phyloP scores from a whole-genome alignment of 2,329 filamentous ascomycete species.

The Fusarium sp. region DNA sequence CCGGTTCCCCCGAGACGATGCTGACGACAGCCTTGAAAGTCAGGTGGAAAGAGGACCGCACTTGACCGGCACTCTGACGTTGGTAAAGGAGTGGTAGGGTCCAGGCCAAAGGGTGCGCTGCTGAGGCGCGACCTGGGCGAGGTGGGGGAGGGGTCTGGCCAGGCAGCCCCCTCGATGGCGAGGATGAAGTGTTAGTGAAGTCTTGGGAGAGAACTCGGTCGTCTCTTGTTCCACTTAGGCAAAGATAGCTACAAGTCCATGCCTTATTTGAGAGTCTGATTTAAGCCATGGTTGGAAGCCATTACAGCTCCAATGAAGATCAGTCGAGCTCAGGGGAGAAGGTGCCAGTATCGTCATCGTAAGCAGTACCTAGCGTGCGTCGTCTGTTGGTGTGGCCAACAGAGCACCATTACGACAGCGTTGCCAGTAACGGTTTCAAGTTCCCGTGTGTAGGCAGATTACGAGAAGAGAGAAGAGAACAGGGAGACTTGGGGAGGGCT shows the following conservation, averaged over 20 bases:
- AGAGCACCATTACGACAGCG: neutral
- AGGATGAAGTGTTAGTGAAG: neutral
- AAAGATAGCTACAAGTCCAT: neutral
- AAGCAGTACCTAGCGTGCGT: neutral
- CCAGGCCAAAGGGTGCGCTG: neutral
- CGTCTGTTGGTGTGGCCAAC: neutral
- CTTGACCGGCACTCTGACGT: neutral
- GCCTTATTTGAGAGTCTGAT: neutral
- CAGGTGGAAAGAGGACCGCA: neutral
- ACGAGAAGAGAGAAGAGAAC: neutral
- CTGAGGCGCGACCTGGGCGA: neutral
- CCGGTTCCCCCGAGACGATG: neutral
- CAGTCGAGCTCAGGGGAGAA: neutral
- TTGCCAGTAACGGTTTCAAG: neutral
- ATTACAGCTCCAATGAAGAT: neutral
- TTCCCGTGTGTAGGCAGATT: neutral
- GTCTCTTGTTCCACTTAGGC: neutral
- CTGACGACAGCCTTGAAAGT: neutral
- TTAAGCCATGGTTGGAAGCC: neutral
- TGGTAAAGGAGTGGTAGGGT: neutral
- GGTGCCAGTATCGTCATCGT: neutral
- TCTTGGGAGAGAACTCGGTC: neutral
- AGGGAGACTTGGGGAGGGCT: neutral
- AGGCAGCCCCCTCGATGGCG: neutral
- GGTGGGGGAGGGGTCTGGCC: neutral